Percentiles rank a stretch among this genome's conserved stretches.
Conservation (phyloP, 495 filamentous ascomycete species). For the Penicillium alfredii region DNA sequence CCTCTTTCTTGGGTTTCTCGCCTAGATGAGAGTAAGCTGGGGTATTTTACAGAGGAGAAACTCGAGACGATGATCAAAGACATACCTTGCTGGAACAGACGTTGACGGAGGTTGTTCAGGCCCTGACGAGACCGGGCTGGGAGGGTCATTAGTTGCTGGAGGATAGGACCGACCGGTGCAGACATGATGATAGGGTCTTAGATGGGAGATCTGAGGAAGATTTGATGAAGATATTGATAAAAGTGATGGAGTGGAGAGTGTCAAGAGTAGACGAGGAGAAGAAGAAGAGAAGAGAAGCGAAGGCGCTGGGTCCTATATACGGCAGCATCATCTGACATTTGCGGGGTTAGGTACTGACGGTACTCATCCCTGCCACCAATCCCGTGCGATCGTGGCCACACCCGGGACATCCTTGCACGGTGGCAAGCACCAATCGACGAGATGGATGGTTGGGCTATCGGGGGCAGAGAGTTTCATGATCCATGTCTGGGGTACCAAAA, state of each 20-base stretch:
- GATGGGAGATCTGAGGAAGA: constrained; percentile 1
- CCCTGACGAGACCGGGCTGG: constrained; percentile 27
- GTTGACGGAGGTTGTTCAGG: constrained; percentile 23
- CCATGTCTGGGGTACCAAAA: too few relatives aligned
- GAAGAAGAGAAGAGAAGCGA: not conserved
- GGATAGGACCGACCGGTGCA: constrained; percentile 19
- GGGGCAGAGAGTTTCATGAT: constrained; percentile 8
- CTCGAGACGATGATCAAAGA: not conserved
- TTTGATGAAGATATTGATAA: constrained; percentile 9
- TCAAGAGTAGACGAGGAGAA: not conserved
- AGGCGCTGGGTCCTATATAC: constrained; percentile 14
- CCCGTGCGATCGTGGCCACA: too few relatives aligned
- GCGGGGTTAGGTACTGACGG: constrained; percentile 20
- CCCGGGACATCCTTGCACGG: constrained; percentile 12
- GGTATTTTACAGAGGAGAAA: not conserved
- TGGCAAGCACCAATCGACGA: too few relatives aligned
- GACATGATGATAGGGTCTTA: constrained; percentile 15
- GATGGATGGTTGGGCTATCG: too few relatives aligned
- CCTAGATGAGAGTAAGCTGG: constrained; percentile 14
- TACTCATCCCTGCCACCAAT: too few relatives aligned
- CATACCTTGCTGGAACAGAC: constrained; percentile 31
- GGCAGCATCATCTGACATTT: constrained; percentile 18
- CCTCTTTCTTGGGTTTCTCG: constrained; percentile 28
- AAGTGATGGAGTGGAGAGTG: constrained; percentile 8
- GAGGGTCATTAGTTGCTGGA: constrained; percentile 18